Percentiles rank a stretch among this genome's conserved stretches.
Conservation (phyloP, 768 basidiomycete genomes). For the Lactifluus rugatus region DNA sequence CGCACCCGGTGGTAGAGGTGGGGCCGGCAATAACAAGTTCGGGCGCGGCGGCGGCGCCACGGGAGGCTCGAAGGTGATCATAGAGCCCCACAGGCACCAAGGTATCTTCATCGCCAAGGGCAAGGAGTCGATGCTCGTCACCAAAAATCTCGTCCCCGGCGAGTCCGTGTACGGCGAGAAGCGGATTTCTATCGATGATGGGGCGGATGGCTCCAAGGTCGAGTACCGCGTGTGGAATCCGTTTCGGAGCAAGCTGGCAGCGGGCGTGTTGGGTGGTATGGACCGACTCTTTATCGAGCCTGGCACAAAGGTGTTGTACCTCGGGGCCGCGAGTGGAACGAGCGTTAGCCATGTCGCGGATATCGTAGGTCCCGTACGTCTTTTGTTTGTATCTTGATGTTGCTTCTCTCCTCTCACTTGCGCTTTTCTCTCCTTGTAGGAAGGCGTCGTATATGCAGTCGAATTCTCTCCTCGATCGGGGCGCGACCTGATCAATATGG, state of each 20-base stretch:
- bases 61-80: constrained; percentile 80
- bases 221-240: constrained; percentile 99
- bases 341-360: constrained; percentile 98
- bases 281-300: constrained; percentile 89
- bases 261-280: constrained; percentile 91
- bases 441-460: constrained; percentile 95
- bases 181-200: constrained; percentile 77
- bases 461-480: constrained; percentile 97
- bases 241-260: constrained; percentile 93
- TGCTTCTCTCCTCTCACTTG: not conserved
- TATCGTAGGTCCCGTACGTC: constrained; percentile 86
- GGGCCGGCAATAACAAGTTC: constrained; percentile 32
- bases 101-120: constrained; percentile 97
- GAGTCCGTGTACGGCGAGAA: constrained; percentile 99
- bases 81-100: constrained; percentile 91
- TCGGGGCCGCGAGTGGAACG: constrained; percentile 96
- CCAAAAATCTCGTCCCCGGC: constrained; percentile 95
- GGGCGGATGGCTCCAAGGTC: constrained; percentile 70
- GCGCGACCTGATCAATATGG: constrained; percentile 97
- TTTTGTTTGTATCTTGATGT: not conserved
- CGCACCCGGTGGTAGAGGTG: constrained; percentile 40
- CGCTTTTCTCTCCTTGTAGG: constrained; percentile 42
- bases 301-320: constrained; percentile 92
- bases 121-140: constrained; percentile 95
- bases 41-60: constrained; percentile 66